phyloP scores from a whole-genome alignment of 371 early-diverging fungal species.

The Rhizopus arrhizus region DNA sequence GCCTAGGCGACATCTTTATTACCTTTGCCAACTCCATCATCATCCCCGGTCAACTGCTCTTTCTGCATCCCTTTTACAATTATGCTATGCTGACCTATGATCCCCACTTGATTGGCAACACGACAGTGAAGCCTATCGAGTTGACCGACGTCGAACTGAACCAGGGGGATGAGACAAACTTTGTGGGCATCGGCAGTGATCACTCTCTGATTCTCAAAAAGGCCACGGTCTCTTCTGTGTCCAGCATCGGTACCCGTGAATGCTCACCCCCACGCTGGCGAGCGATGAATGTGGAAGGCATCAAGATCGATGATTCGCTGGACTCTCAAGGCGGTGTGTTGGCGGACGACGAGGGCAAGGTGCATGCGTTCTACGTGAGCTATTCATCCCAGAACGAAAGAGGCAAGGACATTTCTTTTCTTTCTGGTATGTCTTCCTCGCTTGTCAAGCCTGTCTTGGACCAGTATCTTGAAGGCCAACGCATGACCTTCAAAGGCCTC shows the following conservation, averaged over 20 bases:
- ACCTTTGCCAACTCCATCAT: conserved; percentile 81
- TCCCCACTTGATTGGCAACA: conserved; percentile 65
- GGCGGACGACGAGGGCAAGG: conserved; percentile 67
- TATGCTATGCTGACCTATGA: conserved; percentile 81
- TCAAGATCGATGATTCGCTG: conserved; percentile 66
- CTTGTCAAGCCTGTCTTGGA: conserved; percentile 45
- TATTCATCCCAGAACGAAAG: conserved; percentile 66
- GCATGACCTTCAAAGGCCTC: conserved; percentile 56
- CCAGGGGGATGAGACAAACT: conserved; percentile 66
- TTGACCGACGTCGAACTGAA: conserved; percentile 56
- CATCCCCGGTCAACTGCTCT: conserved; percentile 71
- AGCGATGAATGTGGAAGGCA: conserved; percentile 76
- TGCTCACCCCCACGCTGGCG: conserved; percentile 71
- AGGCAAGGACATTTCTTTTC: conserved; percentile 58
- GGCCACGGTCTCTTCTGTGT: conserved; percentile 62
- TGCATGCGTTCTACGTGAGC: conserved; percentile 80
- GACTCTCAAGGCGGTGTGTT: conserved; percentile 73
- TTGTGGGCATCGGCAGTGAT: conserved; percentile 65
- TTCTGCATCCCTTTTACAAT: conserved; percentile 84
- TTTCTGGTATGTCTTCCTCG: conserved; percentile 64
- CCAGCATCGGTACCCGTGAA: conserved; percentile 65
- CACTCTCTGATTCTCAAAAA: conserved; percentile 65
- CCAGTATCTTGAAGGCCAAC: conserved; percentile 47
- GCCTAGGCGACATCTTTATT: conserved; percentile 73
- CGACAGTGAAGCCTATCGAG: conserved; percentile 67